Conservation (phyloP, 352 stramenopile genomes). For the Phytophthora palmivora region DNA sequence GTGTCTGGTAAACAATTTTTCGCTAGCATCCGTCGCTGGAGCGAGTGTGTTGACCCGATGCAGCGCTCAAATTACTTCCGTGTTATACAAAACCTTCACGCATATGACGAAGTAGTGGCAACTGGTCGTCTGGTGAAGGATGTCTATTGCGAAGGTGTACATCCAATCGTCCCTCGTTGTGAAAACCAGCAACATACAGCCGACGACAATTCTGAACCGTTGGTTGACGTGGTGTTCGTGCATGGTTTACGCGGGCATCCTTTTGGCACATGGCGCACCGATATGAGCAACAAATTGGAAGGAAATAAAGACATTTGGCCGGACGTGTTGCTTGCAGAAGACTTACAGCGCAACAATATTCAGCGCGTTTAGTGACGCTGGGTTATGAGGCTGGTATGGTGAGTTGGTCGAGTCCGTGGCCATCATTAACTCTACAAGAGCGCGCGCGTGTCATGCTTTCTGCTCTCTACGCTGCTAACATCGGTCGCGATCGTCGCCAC, state of each 20-base stretch:
- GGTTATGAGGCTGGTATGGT: constrained; percentile 87
- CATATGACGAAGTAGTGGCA: constrained; percentile 57
- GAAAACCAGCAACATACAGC: constrained; percentile 11
- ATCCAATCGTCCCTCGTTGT: constrained; percentile 70
- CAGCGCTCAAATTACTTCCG: constrained; percentile 80
- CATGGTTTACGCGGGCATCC: constrained; percentile 83
- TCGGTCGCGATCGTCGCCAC: constrained; percentile 44
- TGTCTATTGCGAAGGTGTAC: constrained; percentile 80
- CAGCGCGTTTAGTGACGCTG: constrained; percentile 72
- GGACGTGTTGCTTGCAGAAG: constrained; percentile 66
- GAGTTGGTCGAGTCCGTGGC: constrained; percentile 88
- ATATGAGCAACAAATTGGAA: constrained; percentile 71
- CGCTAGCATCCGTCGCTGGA: constrained; percentile 48
- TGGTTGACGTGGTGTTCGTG: constrained; percentile 85
- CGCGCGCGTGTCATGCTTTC: constrained; percentile 75
- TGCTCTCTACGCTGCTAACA: constrained; percentile 70
- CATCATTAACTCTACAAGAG: constrained; percentile 81
- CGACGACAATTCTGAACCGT: constrained; percentile 2
- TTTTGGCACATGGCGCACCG: constrained; percentile 83
- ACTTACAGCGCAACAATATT: constrained; percentile 56
- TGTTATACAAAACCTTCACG: constrained; percentile 67
- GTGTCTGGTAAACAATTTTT: constrained; percentile 53
- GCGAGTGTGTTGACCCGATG: constrained; percentile 61
- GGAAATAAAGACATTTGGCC: constrained; percentile 77
- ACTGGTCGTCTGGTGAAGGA: constrained; percentile 42